Conservation (phyloP, 1,139 yeast genomes). For the Candida sojae region DNA sequence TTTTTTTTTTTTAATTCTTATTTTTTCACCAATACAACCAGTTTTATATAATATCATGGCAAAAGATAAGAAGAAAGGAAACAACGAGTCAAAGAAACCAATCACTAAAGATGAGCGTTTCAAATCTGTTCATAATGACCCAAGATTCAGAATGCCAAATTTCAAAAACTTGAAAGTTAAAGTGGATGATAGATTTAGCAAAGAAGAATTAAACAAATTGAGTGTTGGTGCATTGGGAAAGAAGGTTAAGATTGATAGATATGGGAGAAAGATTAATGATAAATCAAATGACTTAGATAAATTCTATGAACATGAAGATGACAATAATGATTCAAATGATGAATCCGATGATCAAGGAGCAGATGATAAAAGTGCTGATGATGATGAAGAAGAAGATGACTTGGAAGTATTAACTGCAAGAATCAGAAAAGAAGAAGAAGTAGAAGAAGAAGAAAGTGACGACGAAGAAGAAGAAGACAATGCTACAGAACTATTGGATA, state of each 20-base stretch:
- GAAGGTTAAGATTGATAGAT: conserved; percentile 73
- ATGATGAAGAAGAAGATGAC: conserved; percentile 22
- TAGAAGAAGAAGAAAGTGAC: conserved; percentile 36
- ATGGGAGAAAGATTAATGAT: conserved; percentile 71
- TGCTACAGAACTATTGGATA: conserved; percentile 35
- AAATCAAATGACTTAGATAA: conserved; percentile 49
- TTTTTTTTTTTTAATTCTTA: background rate
- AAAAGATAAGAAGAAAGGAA: conserved; percentile 19
- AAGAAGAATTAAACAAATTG: conserved; percentile 64
- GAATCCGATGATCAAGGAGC: conserved; percentile 22
- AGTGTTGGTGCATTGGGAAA: conserved; percentile 49
- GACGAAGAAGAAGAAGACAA: conserved; percentile 18
- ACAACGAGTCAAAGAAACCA: conserved; percentile 20
- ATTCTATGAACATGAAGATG: conserved; percentile 58
- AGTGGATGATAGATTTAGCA: conserved; percentile 84
- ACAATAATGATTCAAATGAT: conserved; percentile 18
- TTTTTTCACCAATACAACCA: background rate
- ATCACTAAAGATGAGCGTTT: conserved; percentile 74
- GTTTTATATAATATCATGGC: conserved; percentile 19
- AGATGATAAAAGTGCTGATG: conserved; percentile 22
- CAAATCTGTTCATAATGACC: conserved; percentile 79
- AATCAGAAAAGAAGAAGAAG: conserved; percentile 24
- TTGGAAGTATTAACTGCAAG: conserved; percentile 8
- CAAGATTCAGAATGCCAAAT: conserved; percentile 79
- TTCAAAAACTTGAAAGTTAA: conserved; percentile 71